phyloP scores from a whole-genome alignment of 2,329 filamentous ascomycete species.

The Aspergillus amoenus region DNA sequence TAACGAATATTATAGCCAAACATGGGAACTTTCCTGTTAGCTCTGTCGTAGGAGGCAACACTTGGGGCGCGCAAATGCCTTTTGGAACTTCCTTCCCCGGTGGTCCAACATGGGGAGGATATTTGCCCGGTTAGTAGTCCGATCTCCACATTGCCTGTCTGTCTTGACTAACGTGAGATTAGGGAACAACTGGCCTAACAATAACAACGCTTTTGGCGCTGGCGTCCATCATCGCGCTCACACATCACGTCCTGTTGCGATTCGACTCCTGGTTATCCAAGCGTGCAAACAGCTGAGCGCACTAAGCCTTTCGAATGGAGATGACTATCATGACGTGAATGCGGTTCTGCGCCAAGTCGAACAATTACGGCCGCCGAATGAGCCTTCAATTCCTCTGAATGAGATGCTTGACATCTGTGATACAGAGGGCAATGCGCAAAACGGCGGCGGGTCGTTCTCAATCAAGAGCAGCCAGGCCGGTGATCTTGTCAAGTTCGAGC shows the following conservation, averaged over 20 bases:
- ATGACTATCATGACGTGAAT: conserved; percentile 70
- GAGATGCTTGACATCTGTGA: conserved; percentile 86
- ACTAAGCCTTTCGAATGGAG: conserved; percentile 43
- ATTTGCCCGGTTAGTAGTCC: conserved; percentile 34
- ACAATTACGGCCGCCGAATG: conserved; percentile 59
- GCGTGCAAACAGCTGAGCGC: conserved; percentile 68
- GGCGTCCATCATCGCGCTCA: conserved; percentile 48
- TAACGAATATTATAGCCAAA: conserved; percentile 28
- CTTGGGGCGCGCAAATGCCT: conserved; percentile 37
- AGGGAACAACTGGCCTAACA: conserved; percentile 49
- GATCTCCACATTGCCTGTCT: not conserved
- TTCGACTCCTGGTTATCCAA: conserved; percentile 73
- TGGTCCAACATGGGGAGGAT: conserved; percentile 42
- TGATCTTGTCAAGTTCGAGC: conserved; percentile 51
- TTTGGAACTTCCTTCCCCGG: conserved; percentile 42
- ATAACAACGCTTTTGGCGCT: conserved; percentile 51
- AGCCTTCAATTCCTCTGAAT: conserved; percentile 55
- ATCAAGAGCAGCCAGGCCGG: conserved; percentile 55
- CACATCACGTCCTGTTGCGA: conserved; percentile 64
- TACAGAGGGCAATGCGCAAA: conserved; percentile 80
- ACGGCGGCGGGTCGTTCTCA: conserved; percentile 87
- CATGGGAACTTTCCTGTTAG: conserved; percentile 34
- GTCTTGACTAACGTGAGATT: conserved; percentile 18
- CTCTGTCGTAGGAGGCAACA: conserved; percentile 28
- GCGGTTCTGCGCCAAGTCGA: conserved; percentile 65